Conservation (phyloP, 352 stramenopile genomes). For the Thalassiosira exigua region DNA sequence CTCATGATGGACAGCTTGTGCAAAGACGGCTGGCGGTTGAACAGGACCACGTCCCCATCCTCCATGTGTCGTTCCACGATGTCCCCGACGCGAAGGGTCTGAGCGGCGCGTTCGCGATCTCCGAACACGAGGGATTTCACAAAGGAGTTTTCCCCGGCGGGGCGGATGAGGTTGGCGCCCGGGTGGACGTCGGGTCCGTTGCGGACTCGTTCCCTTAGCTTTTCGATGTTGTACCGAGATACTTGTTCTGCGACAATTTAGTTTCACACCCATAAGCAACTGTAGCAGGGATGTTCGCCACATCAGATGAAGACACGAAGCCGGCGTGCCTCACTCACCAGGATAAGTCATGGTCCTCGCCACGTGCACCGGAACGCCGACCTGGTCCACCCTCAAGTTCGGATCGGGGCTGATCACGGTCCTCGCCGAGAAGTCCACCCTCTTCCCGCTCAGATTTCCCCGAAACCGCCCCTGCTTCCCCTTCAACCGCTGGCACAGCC, state of each 20-base stretch:
- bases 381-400: conserved; percentile 95
- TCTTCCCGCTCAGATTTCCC: conserved; percentile 98
- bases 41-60: conserved; percentile 98
- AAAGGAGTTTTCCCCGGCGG: conserved; percentile 68
- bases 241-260: conserved; percentile 94
- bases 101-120: conserved; percentile 91
- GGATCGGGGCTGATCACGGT: conserved; percentile 99
- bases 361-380: conserved; percentile 93
- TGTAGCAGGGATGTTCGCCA: no score
- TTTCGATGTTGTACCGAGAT: conserved; percentile 97
- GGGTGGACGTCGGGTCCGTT: conserved; percentile 96
- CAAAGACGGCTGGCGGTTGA: conserved; percentile 99
- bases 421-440: conserved; percentile 98
- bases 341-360: conserved; percentile 99
- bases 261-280: no score
- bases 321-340: no score
- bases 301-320: no score
- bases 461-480: conserved; percentile 94
- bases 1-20: conserved; percentile 99
- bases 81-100: conserved; percentile 95
- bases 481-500: conserved; percentile 98
- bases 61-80: conserved; percentile 99
- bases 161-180: conserved; percentile 91
- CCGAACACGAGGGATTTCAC: conserved; percentile 91
- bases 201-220: conserved; percentile 92